Conservation (phyloP, 192 early-diverging fungal species). For the Coemansia sp. region DNA sequence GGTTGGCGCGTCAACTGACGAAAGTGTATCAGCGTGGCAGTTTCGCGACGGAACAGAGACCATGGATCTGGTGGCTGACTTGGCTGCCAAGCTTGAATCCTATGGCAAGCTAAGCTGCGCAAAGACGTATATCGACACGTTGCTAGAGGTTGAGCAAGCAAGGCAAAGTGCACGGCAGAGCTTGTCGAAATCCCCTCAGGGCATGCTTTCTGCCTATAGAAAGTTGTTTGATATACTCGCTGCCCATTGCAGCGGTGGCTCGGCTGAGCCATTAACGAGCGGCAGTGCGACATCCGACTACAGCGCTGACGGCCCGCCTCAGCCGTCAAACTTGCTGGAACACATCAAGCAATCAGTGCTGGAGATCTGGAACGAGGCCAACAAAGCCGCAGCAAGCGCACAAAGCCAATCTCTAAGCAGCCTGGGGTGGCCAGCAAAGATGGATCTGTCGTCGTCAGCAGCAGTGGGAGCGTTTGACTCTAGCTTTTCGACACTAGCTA, state of each 20-base stretch:
- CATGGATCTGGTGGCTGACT: slow-evolving; percentile 33
- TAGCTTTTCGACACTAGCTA: slow-evolving; percentile 29
- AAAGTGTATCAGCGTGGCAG: slow-evolving; percentile 36
- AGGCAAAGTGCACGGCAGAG: slow-evolving; percentile 14
- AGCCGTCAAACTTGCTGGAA: slow-evolving; percentile 18
- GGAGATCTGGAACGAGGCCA: slow-evolving; percentile 26
- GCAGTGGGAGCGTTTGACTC: slow-evolving; percentile 26
- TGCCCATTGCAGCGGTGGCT: neutral
- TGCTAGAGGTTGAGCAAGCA: slow-evolving; percentile 31
- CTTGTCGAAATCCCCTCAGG: slow-evolving; percentile 9
- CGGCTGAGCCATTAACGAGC: neutral
- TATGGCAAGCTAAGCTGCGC: slow-evolving; percentile 30
- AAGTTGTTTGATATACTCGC: slow-evolving; percentile 18
- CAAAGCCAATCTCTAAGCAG: slow-evolving; percentile 28
- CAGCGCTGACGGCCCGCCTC: neutral
- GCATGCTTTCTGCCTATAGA: slow-evolving; percentile 22
- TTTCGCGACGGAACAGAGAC: slow-evolving; percentile 40
- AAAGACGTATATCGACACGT: slow-evolving; percentile 37
- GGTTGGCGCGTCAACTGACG: slow-evolving; percentile 22
- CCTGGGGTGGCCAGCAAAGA: slow-evolving; percentile 41
- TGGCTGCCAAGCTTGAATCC: slow-evolving; percentile 28
- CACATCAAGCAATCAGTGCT: slow-evolving; percentile 21
- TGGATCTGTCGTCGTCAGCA: slow-evolving; percentile 25
- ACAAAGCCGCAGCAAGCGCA: slow-evolving; percentile 17
- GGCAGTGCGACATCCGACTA: neutral